Conservation (phyloP, 768 basidiomycete genomes). For the Mycena epipterygia region DNA sequence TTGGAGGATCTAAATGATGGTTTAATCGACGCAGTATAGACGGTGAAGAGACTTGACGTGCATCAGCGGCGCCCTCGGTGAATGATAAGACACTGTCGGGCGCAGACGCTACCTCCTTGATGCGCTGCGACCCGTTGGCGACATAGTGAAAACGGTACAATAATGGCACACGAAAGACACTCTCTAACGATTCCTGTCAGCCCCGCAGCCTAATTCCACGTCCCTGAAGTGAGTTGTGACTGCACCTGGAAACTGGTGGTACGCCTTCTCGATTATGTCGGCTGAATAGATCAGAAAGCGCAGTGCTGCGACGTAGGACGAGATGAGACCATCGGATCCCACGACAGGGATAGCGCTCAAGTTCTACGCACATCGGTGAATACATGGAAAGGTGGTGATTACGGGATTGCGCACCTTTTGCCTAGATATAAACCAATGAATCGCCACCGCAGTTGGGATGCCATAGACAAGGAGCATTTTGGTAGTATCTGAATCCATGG, state of each 20-base stretch:
- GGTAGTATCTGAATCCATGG: no score
- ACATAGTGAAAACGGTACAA: constrained; percentile 15
- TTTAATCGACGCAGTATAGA: neutral
- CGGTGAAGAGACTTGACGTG: neutral
- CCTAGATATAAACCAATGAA: no score
- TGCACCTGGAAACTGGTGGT: neutral
- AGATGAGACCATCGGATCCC: neutral
- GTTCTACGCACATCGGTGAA: no score
- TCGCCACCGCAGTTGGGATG: no score
- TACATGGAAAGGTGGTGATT: no score
- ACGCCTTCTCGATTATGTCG: constrained; percentile 1
- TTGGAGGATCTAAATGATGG: neutral
- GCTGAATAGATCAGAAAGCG: neutral
- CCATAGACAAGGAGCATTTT: no score
- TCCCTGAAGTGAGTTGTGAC: no score
- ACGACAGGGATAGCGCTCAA: no score
- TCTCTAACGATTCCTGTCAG: no score
- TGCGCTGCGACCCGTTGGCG: neutral
- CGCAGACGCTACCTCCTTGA: constrained; percentile 5
- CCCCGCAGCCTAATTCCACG: no score
- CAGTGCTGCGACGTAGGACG: neutral
- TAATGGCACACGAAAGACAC: constrained; percentile 14
- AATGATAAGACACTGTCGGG: constrained; percentile 8
- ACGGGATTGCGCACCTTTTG: no score
- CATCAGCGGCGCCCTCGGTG: neutral